Evolutionary conservation across 2,329 filamentous ascomycete genomes (phyloP), one percentile per base, ranked within the genome.

Genomic region (Falciphora oryzae): DNA sequence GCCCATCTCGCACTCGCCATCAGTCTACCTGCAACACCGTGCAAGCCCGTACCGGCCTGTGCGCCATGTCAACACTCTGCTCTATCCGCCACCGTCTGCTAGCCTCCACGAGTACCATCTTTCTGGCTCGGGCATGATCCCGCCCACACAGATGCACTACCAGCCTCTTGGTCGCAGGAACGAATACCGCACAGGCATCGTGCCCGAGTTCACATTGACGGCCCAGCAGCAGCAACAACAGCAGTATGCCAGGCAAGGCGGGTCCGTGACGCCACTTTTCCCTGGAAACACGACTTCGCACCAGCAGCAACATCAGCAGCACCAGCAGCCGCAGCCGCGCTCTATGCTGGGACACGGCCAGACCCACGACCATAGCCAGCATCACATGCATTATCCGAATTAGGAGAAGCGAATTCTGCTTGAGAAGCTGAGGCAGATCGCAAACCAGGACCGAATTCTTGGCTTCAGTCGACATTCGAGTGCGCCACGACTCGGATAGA

Each of bases 11-110:
- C 85, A 95, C 68, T 98, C 95, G 38, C 94, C 94, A 0, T 93
- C 91, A 14, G 86, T 92, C 71, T 96, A 96, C 76, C 81, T 97
- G 53, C 90, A 91, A 72, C 92, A 97, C 74, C 86, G 95, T 65
- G 89, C 91, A 68, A 98, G 94, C 64, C 95, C 95, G 3, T 98
- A 98, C 77, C 91, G 92, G 68, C 94, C 94, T 1, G 89, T 97
- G 56, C 90, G 93, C 63, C 86, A 92, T 66, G 92, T 97, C 66
- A 93, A 95, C 70, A 96, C 92, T 0, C 84, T 98, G n/a, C 82
- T 97, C 35, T 92, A 95, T 65, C 93, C 93, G 38, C 92, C 93
- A 8, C 91, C 93, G 0, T 90, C 91, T 29, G 83, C 87, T 11
- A 92, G 92, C 10, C 84, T 96, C 67, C 89, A 94, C 68, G 85